Evolutionary conservation across 2,329 filamentous ascomycete genomes (phyloP).

Genomic region (Fusarium veterinarium): DNA sequence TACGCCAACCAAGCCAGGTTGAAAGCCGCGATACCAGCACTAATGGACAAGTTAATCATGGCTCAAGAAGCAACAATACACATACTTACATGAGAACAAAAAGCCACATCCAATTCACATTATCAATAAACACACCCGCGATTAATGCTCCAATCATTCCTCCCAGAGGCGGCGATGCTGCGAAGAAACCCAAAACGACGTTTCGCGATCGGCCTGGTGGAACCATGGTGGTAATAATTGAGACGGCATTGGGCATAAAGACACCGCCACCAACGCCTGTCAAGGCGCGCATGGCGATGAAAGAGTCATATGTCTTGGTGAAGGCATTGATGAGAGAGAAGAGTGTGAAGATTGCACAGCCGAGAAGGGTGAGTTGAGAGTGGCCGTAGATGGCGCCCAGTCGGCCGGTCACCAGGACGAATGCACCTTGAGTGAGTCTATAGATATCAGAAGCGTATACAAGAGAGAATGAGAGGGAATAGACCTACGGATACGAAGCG

Average conservation of each 20-base stretch:
- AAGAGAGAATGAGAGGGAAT: no score
- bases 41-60: not conserved
- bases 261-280: slow-evolving; percentile 61
- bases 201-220: slow-evolving; percentile 55
- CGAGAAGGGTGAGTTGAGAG: slow-evolving; percentile 56
- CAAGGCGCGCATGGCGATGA: slow-evolving; percentile 58
- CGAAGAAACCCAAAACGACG: slow-evolving; percentile 31
- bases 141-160: slow-evolving; percentile 29
- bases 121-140: not conserved
- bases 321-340: slow-evolving; percentile 60
- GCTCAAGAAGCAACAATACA: rapidly evolving
- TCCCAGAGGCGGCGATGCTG: slow-evolving; percentile 53
- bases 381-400: slow-evolving; percentile 66
- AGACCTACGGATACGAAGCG: slow-evolving; percentile 12
- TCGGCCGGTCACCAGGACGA: slow-evolving; percentile 64
- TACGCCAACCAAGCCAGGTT: slow-evolving; percentile 6
- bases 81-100: slow-evolving; percentile 17
- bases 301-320: slow-evolving; percentile 54
- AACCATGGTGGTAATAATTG: slow-evolving; percentile 60
- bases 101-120: slow-evolving; percentile 1
- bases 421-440: slow-evolving; percentile 62
- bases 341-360: slow-evolving; percentile 54
- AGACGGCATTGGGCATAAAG: slow-evolving; percentile 64
- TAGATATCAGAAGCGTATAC: rapidly evolving
- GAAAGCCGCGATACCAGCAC: slow-evolving; percentile 8